Evolutionary conservation across 192 early-diverging fungal genomes (phyloP), one percentile per base, ranked within the genome.

Genomic region (Podila verticillata): DNA sequence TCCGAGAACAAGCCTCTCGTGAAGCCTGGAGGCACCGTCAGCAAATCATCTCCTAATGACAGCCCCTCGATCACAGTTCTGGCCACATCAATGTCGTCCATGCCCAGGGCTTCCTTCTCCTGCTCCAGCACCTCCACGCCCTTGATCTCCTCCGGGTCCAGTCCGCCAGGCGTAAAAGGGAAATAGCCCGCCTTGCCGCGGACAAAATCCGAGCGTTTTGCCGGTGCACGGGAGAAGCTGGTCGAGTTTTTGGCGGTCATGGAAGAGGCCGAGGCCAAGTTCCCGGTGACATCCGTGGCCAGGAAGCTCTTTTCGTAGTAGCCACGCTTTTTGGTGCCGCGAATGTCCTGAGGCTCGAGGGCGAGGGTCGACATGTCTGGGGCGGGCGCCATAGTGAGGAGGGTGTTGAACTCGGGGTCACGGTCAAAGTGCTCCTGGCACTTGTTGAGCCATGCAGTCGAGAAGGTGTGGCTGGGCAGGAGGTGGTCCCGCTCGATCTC

Each of bases 81-180:
- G 48, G 80, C 73, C 62, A 78, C 68, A 26, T 77, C 71, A 2
- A 81, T 34, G 57, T 77, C 74, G 39, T 80, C 77, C 77, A 80
- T 68, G 7, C 69, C 65, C 9, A 83, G 39, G 4, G 72, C 70
- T 35, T 68, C 54, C 48, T 75, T 75, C 12, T 83, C 74, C 48
- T 70, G 54, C 44, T 81, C 77, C 54, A 82, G 66, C 15, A 75
- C 22, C 48, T 54, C 49, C 0, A 34, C 66, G 22, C 70, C 70
- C 22, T 63, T 63, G 64, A 86, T 75, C 35, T 82, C 84, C 67
- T 87, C 85, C 4, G 65, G 31, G 29, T 86, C 91, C 66, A 92
- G 75, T 22, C 93, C 92, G 70, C 88, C 95, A 6, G 94, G 94
- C 6, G 91, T 87, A 75, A 96, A 96, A 1, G 94, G 95, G 57